Evolutionary conservation across 768 basidiomycete species (phyloP), one percentile per base, ranked within the genome.

Genomic region (Leucosporidium yakuticum): DNA sequence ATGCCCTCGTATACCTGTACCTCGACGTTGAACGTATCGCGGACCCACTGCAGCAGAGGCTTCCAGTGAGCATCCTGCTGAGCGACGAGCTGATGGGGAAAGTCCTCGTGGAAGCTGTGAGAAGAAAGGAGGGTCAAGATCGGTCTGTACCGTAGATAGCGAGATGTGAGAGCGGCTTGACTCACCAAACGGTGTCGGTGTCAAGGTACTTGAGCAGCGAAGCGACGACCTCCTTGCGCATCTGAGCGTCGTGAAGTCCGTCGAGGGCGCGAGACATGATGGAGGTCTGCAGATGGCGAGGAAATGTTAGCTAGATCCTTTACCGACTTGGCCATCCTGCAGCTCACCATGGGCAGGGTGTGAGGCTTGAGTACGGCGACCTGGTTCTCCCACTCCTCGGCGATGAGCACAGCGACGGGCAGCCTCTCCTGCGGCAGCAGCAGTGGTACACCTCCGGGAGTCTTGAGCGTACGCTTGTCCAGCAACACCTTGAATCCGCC

Each of bases 331-430:
- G 47, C 53, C 44, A 9, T 17, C 49, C 29, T 23, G 7, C 4
- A 77, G 74, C 79, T 62, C 34, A 96, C 95, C 84, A 96, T 85
- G 21, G 96, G 93, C 31, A 99, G 80, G 1, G 92, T 88, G 78
- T 95, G 90, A 31, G 88, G 88, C 78, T 94, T 97, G 69, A 97
- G 77, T 2, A 94, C 75, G 8, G 81, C 87, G 66, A 86, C 86
- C 79, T 97, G 95, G 75, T 88, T 89, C 75, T 99, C 93, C 96
- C 96, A 99, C 81, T 99, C 96, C 64, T 89, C 84, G 25, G 93
- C 96, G 74, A 98, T 86, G 65, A 96, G 83, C 2, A 90, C 82
- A 2, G 94, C 92, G 27, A 89, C 82, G 34, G 94, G 80, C 51
- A 83, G 77, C 76, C 90, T 90, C 69, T 84, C 81, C 58, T 80